phyloP scores from a whole-genome alignment of 805 yeast species.

The Metschnikowia noctiluminum region DNA sequence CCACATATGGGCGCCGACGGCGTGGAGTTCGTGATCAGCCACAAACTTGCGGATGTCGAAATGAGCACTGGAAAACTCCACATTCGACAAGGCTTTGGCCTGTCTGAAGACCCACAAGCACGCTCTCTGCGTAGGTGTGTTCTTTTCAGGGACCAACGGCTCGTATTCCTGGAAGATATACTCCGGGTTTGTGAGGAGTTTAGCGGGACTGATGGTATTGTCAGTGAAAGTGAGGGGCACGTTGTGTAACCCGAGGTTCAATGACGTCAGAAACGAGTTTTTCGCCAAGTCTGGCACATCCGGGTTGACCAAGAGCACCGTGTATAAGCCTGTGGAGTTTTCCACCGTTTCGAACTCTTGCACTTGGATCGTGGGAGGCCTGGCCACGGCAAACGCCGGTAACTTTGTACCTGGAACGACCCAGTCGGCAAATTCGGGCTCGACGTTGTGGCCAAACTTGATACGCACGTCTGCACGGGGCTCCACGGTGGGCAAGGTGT shows the following conservation, averaged over 20 bases:
- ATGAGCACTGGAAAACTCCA: constrained; percentile 35
- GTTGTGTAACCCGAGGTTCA: constrained; percentile 77
- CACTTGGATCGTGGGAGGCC: constrained; percentile 74
- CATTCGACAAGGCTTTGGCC: constrained; percentile 16
- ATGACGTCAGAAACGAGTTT: constrained; percentile 66
- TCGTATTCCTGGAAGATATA: constrained; percentile 50
- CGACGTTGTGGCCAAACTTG: constrained; percentile 64
- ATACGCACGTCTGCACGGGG: constrained; percentile 76
- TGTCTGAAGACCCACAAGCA: constrained; percentile 92
- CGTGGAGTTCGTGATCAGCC: constrained; percentile 49
- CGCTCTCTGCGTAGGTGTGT: constrained; percentile 76
- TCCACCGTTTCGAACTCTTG: constrained; percentile 61
- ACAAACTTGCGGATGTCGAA: constrained; percentile 77
- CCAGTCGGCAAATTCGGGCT: constrained; percentile 59
- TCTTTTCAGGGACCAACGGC: constrained; percentile 90
- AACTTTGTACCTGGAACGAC: constrained; percentile 74
- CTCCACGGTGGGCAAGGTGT: constrained; percentile 83
- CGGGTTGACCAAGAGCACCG: constrained; percentile 83
- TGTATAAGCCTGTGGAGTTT: constrained; percentile 52
- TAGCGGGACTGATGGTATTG: constrained; percentile 49
- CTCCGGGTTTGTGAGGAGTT: constrained; percentile 33
- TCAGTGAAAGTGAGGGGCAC: constrained; percentile 57
- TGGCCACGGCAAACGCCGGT: constrained; percentile 68
- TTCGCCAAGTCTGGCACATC: constrained; percentile 76
- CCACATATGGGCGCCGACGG: constrained; percentile 93